Evolutionary conservation across 192 early-diverging fungal species (phyloP).

Genomic region (Diversispora epigaea): DNA sequence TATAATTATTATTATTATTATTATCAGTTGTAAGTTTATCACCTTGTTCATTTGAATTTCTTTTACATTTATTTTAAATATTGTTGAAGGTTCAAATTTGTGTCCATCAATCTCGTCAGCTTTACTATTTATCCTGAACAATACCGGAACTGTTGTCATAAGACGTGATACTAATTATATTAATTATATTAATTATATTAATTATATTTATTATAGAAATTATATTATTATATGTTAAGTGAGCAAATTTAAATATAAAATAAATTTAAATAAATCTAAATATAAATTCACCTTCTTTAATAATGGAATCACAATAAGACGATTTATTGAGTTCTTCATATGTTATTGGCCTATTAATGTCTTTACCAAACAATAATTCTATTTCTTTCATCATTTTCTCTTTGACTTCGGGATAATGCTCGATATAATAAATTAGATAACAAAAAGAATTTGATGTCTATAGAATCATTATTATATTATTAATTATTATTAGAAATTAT

Average conservation of each 20-base stretch:
- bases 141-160: not conserved
- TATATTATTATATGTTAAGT: not conserved
- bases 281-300: conserved; percentile 20
- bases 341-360: not conserved
- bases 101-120: conserved; percentile 11
- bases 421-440: conserved; percentile 15
- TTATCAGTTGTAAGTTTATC: no score
- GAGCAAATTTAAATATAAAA: not conserved
- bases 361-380: not conserved
- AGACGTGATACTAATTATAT: not conserved
- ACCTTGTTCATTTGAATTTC: not conserved
- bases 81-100: not conserved
- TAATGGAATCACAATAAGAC: conserved; percentile 1
- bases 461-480: no score
- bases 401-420: conserved; percentile 8
- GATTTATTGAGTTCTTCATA: conserved; percentile 2
- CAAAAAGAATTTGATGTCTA: conserved; percentile 20
- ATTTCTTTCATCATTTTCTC: not conserved
- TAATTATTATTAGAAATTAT: not conserved
- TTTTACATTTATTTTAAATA: not conserved
- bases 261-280: not conserved
- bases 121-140: not conserved
- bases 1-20: no score
- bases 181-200: not conserved
- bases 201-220: not conserved